Base-by-base conservation (phyloP, 148 eudicot species). In the Vaccinium macrocarpon region DNA sequence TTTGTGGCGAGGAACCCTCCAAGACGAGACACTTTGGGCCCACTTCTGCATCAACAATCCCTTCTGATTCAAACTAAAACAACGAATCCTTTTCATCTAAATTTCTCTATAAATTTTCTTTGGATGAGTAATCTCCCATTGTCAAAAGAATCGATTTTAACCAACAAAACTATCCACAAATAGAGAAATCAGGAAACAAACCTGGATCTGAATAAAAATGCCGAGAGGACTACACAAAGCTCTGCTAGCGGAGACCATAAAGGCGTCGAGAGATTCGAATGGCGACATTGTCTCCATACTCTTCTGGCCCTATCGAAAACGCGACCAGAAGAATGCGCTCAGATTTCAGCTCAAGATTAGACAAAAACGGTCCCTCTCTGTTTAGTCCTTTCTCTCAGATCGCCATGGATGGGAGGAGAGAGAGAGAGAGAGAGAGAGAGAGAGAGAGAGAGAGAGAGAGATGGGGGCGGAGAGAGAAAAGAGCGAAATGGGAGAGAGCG, bases 131-230 rank as follows among this genome's bases (percentile, higher is more conserved):
- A 42, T 42, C 46, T 42, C 46, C 46, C 46, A 42, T 42, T 42
- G 46, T 42, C 46, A 42, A 4, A 42, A 42, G 46, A 42, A 42
- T 42, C 46, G 6, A 42, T 42, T 42, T 42, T 42, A 42, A 42
- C 46, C 46, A 42, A 42, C 46, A 42, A 42, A 42, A 42, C 46
- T 42, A 42, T 42, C 46, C 0, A 50, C 52, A 50, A 50, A 55
- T 1, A 14, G 57, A n/a, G 55, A 74, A 27, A 84, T 15, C 53
- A 59, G 52, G 78, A 48, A 74, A 9, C 8, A 62, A 25, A 93
- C 96, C 99, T 96, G 99, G 95, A 92, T 92, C 98, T 96, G 99
- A 79, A 96, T 27, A 82, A 93, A 94, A 80, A 88, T 50, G 38
- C 92, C 95, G 70, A 91, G 8, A 13, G 93, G 92, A 78, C 83